Conservation (phyloP, 169 alveolate species). For the Plasmodium gaboni region DNA sequence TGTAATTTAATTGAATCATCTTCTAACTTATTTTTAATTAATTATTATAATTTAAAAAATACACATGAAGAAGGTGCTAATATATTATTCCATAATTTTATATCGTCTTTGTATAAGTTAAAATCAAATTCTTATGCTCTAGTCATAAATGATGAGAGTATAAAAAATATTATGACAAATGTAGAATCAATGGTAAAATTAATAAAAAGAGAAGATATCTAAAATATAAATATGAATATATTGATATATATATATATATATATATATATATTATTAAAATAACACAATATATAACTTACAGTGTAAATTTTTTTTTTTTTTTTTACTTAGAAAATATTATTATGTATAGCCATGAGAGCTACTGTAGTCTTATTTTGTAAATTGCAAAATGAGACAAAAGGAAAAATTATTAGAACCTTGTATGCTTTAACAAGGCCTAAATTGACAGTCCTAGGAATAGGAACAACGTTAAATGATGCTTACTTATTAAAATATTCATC, state of each 20-base stretch:
- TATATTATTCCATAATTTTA: slow-evolving; percentile 69
- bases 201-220: too few species aligned
- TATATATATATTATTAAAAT: background rate
- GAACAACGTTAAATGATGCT: slow-evolving; percentile 65
- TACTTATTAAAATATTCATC: slow-evolving; percentile 51
- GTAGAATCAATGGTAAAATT: slow-evolving; percentile 78
- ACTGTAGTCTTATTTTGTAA: slow-evolving; percentile 69
- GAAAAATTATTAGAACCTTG: slow-evolving; percentile 47
- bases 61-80: slow-evolving; percentile 20
- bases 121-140: slow-evolving; percentile 54
- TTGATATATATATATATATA: background rate
- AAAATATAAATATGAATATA: too few species aligned
- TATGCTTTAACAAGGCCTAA: slow-evolving; percentile 33
- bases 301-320: background rate
- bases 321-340: slow-evolving; percentile 38
- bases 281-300: background rate
- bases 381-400: slow-evolving; percentile 60
- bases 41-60: slow-evolving; percentile 21
- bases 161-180: slow-evolving; percentile 68
- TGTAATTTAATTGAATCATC: slow-evolving; percentile 49
- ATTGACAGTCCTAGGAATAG: slow-evolving; percentile 65
- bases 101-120: slow-evolving; percentile 65
- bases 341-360: slow-evolving; percentile 70
- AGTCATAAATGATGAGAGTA: slow-evolving; percentile 43
- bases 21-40: slow-evolving; percentile 60